These are phyloP conservation scores for Aspergillus calidoustus DNA, from an alignment of 2,329 filamentous ascomycete genomes.

Conservation along the genomic window DNA sequence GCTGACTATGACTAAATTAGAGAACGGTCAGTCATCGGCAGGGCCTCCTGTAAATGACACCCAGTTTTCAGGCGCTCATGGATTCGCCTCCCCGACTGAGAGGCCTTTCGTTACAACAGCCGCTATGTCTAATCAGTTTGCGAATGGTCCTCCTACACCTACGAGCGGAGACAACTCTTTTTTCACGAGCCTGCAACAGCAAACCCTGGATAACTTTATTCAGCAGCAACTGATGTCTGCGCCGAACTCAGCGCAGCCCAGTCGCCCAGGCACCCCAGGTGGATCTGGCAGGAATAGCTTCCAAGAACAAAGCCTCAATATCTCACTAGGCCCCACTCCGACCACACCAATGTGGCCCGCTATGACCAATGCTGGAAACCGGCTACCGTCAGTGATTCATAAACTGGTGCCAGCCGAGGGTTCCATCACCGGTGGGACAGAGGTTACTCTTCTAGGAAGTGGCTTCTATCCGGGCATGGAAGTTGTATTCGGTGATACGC, in stretches of 20 bases:
- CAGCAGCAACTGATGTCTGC: constrained; percentile 72
- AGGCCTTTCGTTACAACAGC: constrained; percentile 52
- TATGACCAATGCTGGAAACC: constrained; percentile 55
- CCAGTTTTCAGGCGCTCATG: constrained; percentile 45
- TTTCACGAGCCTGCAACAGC: constrained; percentile 62
- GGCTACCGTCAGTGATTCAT: constrained; percentile 69
- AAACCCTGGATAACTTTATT: constrained; percentile 68
- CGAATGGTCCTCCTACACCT: constrained; percentile 68
- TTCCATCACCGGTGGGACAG: constrained; percentile 79
- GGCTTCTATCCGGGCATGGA: constrained; percentile 79
- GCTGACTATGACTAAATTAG: constrained; percentile 80
- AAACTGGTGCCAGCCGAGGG: constrained; percentile 85
- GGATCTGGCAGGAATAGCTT: constrained; percentile 49
- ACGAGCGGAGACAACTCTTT: constrained; percentile 65
- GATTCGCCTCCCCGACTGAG: constrained; percentile 47
- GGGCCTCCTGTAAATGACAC: constrained; percentile 38
- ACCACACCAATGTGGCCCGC: constrained; percentile 59
- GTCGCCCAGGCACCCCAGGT: constrained; percentile 75
- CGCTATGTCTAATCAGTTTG: constrained; percentile 54
- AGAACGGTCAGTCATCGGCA: constrained; percentile 56
- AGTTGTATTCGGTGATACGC: constrained; percentile 78
- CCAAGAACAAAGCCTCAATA: constrained; percentile 39
- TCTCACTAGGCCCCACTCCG: constrained; percentile 48
- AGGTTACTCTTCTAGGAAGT: constrained; percentile 82
- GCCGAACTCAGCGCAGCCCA: constrained; percentile 72